Conservation (phyloP, 352 stramenopile species). For the Aphanomyces stellatus region DNA sequence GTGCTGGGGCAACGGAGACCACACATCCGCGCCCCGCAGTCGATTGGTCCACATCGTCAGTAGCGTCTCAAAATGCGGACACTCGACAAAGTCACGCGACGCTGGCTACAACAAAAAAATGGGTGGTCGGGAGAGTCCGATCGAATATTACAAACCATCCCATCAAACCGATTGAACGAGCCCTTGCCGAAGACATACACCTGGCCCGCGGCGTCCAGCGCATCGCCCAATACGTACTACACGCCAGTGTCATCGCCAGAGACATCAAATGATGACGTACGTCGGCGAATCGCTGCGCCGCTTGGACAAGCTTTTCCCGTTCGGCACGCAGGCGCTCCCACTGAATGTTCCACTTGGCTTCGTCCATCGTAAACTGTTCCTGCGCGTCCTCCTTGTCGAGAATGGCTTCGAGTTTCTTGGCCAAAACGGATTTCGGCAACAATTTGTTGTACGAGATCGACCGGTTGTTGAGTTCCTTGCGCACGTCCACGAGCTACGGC, state of each 20-base stretch:
- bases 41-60: conserved; percentile 46
- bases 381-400: conserved; percentile 61
- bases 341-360: conserved; percentile 20
- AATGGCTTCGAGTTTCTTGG: conserved; percentile 54
- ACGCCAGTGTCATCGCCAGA: neutral
- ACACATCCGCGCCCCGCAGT: conserved; percentile 29
- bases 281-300: conserved; percentile 37
- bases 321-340: conserved; percentile 22
- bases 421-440: conserved; percentile 33
- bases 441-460: conserved; percentile 61
- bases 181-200: conserved; percentile 75
- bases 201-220: conserved; percentile 61
- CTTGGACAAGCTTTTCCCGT: conserved; percentile 36
- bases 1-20: neutral
- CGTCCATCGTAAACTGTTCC: conserved; percentile 26
- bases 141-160: conserved; percentile 24
- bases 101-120: conserved; percentile 1
- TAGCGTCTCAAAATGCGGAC: conserved; percentile 56
- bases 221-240: conserved; percentile 34
- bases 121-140: no score
- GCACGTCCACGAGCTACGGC: conserved; percentile 58
- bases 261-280: conserved; percentile 12
- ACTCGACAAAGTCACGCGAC: conserved; percentile 52
- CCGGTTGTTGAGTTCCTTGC: conserved; percentile 45
- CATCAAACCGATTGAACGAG: conserved; percentile 51